Evolutionary conservation across 2,329 filamentous ascomycete genomes (phyloP).

Genomic region (Calonectria pseudoreteaudii): DNA sequence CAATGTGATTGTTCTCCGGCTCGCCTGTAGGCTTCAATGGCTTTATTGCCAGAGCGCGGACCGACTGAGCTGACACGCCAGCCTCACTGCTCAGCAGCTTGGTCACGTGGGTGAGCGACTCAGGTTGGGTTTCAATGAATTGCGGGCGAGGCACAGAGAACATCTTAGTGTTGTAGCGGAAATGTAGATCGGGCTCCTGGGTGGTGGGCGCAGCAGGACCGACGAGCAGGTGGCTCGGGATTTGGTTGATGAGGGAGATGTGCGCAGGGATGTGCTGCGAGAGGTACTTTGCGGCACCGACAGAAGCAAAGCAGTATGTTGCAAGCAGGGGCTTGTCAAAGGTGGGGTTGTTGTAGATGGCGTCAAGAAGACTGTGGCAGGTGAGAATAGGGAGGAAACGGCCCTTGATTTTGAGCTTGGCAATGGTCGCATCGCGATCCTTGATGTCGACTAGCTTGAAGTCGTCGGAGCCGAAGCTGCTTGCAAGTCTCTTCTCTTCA

Average conservation of each 20-base stretch:
- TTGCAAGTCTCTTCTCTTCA: slow-evolving; percentile 8
- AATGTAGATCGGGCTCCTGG: slow-evolving; percentile 16
- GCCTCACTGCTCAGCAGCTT: slow-evolving; percentile 14
- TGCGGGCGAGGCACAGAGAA: slow-evolving; percentile 20
- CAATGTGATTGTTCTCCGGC: slow-evolving; percentile 8
- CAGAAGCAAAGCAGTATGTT: slow-evolving; percentile 17
- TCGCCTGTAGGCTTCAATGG: slow-evolving; percentile 12
- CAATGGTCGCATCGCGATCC: slow-evolving; percentile 19
- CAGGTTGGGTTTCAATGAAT: slow-evolving; percentile 10
- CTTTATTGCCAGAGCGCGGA: slow-evolving; percentile 13
- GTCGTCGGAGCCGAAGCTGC: slow-evolving; percentile 14
- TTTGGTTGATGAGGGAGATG: slow-evolving; percentile 23
- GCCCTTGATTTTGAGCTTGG: slow-evolving; percentile 21
- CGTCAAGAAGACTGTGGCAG: slow-evolving; percentile 20
- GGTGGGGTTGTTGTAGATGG: slow-evolving; percentile 18
- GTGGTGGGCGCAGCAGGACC: slow-evolving; percentile 7
- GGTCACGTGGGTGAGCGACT: background rate
- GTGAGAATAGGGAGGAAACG: slow-evolving; percentile 25
- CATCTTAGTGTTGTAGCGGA: slow-evolving; percentile 19
- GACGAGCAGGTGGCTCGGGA: slow-evolving; percentile 21
- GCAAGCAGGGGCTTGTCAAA: slow-evolving; percentile 9
- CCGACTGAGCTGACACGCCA: slow-evolving; percentile 3
- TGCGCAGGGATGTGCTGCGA: slow-evolving; percentile 21
- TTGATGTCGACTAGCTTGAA: slow-evolving; percentile 24
- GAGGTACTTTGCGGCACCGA: slow-evolving; percentile 20